These are phyloP conservation scores for Coffea eugenioides DNA, from an alignment of 257 asterid genomes.

Conservation along the genomic window DNA sequence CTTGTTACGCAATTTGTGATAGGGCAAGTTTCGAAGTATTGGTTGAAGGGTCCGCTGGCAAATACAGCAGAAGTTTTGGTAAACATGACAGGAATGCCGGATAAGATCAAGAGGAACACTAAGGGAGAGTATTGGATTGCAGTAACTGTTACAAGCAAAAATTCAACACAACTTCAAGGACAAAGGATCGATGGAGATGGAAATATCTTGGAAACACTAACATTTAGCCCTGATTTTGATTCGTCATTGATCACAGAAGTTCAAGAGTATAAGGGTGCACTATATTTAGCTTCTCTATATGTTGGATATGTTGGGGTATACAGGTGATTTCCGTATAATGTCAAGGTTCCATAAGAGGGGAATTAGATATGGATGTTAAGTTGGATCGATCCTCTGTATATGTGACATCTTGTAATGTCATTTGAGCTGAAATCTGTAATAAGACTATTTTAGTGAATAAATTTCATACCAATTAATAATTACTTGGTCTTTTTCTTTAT, in stretches of 20 bases:
- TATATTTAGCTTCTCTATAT: neutral
- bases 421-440: too few relatives aligned
- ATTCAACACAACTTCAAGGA: neutral
- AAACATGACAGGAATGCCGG: slow-evolving; percentile 34
- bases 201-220: slow-evolving; percentile 3
- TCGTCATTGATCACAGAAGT: slow-evolving; percentile 3
- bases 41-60: slow-evolving; percentile 40
- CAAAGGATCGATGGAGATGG: neutral
- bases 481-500: too few relatives aligned
- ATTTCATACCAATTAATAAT: too few relatives aligned
- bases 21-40: slow-evolving; percentile 28
- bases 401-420: too few relatives aligned
- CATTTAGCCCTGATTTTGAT: neutral
- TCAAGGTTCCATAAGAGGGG: too few relatives aligned
- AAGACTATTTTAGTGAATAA: too few relatives aligned
- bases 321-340: too few relatives aligned
- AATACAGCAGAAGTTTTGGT: slow-evolving; percentile 30
- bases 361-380: too few relatives aligned
- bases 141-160: neutral
- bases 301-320: too few relatives aligned
- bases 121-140: slow-evolving; percentile 48
- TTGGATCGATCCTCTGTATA: too few relatives aligned
- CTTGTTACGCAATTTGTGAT: slow-evolving; percentile 31
- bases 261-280: neutral
- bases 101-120: slow-evolving; percentile 36